These are phyloP conservation scores for Fagopyrum esculentum DNA, from an alignment of 148 eudicot species.

Conservation along the genomic window DNA sequence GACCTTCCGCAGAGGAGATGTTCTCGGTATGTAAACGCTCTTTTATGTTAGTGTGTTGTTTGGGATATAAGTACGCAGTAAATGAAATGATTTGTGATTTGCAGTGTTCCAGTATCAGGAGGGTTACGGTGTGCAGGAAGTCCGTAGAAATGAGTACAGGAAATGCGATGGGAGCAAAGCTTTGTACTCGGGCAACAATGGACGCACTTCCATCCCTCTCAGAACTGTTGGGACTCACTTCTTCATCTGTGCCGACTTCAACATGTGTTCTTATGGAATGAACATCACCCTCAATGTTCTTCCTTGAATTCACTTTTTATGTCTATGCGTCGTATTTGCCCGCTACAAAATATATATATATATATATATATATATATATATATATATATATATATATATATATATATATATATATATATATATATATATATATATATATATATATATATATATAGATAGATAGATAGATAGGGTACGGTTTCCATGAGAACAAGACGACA, in stretches of 20 bases:
- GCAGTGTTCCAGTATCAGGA: conserved; percentile 15
- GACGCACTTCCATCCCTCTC: conserved; percentile 8
- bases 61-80: too few species aligned
- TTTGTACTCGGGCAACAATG: background rate
- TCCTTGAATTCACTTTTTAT: too few species aligned
- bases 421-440: too few species aligned
- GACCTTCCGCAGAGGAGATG: conserved; percentile 3
- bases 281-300: conserved; percentile 16
- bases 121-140: conserved; percentile 19
- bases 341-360: too few species aligned
- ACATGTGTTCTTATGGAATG: conserved; percentile 17
- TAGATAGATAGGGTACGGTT: too few species aligned
- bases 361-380: too few species aligned
- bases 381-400: too few species aligned
- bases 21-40: background rate
- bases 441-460: too few species aligned
- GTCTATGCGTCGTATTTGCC: too few species aligned
- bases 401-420: too few species aligned
- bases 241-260: conserved; percentile 13
- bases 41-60: background rate
- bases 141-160: background rate
- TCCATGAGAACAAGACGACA: too few species aligned
- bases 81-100: background rate
- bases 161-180: conserved; percentile 1
- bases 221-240: conserved; percentile 12